Percentiles rank a stretch among this genome's conserved stretches.
These are phyloP conservation scores for Bauhinia variegata DNA, from an alignment of 306 rosid genomes.

Conservation along the genomic window DNA sequence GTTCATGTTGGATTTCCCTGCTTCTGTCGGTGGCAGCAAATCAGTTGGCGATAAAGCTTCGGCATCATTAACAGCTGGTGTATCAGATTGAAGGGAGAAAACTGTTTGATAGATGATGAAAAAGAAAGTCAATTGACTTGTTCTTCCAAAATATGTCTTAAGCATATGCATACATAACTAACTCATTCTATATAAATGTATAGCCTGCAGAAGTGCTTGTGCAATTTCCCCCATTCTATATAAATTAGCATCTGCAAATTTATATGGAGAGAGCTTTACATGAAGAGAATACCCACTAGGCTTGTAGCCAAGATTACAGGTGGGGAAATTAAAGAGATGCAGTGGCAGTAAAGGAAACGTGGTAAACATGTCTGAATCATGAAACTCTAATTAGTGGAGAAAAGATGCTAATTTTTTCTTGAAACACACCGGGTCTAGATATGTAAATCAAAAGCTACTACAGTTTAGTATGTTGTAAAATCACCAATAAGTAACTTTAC, in stretches of 20 bases:
- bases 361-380: not conserved
- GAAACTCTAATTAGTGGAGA: constrained; percentile 18
- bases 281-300: too few species aligned
- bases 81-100: constrained; percentile 72
- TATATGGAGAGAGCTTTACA: too few species aligned
- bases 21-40: constrained; percentile 35
- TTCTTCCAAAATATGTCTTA: constrained; percentile 3
- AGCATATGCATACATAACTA: too few species aligned
- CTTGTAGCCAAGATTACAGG: not conserved
- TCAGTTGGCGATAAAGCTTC: constrained; percentile 40
- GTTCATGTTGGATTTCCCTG: constrained; percentile 41
- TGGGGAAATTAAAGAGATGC: not conserved
- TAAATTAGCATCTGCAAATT: too few species aligned
- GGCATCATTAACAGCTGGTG: constrained; percentile 51
- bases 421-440: too few species aligned
- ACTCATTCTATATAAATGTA: too few species aligned
- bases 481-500: too few species aligned
- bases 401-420: too few species aligned
- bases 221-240: too few species aligned
- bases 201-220: too few species aligned
- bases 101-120: constrained; percentile 56
- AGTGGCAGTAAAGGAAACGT: not conserved
- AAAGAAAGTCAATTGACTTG: constrained; percentile 23
- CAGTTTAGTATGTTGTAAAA: too few species aligned
- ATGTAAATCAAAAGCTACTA: not conserved